These are phyloP conservation scores for Claviceps monticola DNA, from an alignment of 2,329 filamentous ascomycete genomes.

Conservation along the genomic window DNA sequence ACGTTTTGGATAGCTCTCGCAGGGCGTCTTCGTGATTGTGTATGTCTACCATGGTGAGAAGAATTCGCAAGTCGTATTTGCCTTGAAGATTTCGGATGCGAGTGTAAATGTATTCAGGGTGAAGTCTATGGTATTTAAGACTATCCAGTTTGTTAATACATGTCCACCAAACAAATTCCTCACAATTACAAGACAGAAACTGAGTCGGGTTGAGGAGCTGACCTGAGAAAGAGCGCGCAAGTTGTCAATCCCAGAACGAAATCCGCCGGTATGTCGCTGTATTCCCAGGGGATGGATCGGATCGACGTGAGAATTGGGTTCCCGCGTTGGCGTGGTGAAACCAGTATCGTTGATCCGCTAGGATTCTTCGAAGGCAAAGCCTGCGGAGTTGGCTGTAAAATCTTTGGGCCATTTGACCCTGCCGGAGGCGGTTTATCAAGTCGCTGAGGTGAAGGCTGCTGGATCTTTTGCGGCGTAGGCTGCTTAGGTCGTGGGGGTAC, in stretches of 20 bases:
- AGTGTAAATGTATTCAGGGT: conserved; percentile 95
- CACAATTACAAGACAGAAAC: too few relatives aligned
- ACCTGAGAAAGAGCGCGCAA: conserved; percentile 77
- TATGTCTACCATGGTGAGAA: conserved; percentile 90
- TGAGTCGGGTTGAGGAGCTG: neutral
- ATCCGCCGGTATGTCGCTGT: conserved; percentile 90
- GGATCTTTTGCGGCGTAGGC: conserved; percentile 27
- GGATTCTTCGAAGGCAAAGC: conserved; percentile 51
- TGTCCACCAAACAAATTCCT: neutral
- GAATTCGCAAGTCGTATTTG: conserved; percentile 72
- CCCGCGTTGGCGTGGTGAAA: conserved; percentile 85
- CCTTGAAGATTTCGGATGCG: conserved; percentile 74
- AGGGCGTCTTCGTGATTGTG: conserved; percentile 83
- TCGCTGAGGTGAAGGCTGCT: conserved; percentile 39
- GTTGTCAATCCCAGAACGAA: conserved; percentile 80
- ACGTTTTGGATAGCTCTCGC: conserved; percentile 84
- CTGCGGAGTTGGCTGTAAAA: conserved; percentile 82
- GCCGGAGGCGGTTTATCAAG: conserved; percentile 35
- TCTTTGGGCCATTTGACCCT: conserved; percentile 29
- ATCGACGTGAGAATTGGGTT: conserved; percentile 83
- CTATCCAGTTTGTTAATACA: conserved; percentile 21
- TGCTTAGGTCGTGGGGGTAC: conserved; percentile 23
- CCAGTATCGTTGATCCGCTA: conserved; percentile 69
- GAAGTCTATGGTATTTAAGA: conserved; percentile 91
- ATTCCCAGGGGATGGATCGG: conserved; percentile 81